Base-by-base conservation (phyloP, 2,329 filamentous ascomycete genomes). In the Neofusicoccum ribis region DNA sequence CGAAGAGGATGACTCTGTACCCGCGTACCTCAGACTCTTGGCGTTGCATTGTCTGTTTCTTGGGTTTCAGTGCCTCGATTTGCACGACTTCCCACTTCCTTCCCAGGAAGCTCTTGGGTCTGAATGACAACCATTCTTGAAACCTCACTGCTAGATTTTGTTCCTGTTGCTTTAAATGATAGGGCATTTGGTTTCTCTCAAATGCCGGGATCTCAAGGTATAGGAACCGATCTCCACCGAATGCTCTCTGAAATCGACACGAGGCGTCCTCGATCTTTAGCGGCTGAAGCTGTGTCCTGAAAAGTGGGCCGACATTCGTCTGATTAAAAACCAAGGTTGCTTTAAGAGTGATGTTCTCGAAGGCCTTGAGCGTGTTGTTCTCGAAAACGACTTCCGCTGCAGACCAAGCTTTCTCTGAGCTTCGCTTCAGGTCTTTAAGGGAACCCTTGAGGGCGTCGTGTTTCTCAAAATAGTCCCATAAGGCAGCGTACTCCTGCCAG, bases 61-160 rank as follows among this genome's bases (percentile, higher is more conserved):
- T 70, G 2, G 66, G 71, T 31, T 78, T 80, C n/a, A 75, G 69
- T 0, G 71, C 68, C 46, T 80, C 76, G 0, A 80, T 17, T 23
- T 79, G 72, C 23, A 81, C 78, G 0, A 72, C 74, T 11, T 72
- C 69, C 81, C 81, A 83, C 27, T 61, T 75, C 2, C 79, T 73
- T 1, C 78, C 79, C 0, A 83, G 68, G 41, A 83, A 79, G 0
- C 64, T 37, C 37, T 82, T 78, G 0, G 56, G n/a, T 2, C 8
- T 67, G 15, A 2, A 14, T 2, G 1, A 37, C 5, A 78, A 69
- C 80, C 80, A 80, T 23, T 76, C 69, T 11, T 67, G 62, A 66
- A 73, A 80, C 7, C 70, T 65, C 5, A 67, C 31, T 23, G 66
- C 31, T 36, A 77, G 69, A 14, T 72, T 65, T 56, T 69, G 31